Evolutionary conservation across 129 eudicot genomes (phyloP).

Genomic region (Kitagawia praeruptora): DNA sequence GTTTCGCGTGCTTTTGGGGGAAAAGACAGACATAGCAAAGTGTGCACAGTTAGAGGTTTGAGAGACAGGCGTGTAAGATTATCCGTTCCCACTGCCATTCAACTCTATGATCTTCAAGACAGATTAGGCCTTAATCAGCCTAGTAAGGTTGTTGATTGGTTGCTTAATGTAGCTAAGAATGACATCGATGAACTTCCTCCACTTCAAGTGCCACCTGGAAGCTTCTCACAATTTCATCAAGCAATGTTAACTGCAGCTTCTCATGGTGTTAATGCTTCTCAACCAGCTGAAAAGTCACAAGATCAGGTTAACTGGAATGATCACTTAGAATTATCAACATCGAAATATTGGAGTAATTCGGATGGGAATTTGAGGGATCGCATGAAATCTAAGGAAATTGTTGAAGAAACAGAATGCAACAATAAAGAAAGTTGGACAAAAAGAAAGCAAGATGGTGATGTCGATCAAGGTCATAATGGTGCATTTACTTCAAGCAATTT

Average conservation of each 20-base stretch:
- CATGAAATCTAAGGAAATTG: slow-evolving; percentile 26
- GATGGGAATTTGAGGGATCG: slow-evolving; percentile 13
- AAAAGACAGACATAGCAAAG: slow-evolving; percentile 92
- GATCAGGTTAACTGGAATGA: slow-evolving; percentile 31
- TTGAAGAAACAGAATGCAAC: slow-evolving; percentile 14
- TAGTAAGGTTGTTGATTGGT: slow-evolving; percentile 89
- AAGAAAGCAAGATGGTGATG: slow-evolving; percentile 3
- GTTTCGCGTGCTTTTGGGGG: slow-evolving; percentile 87
- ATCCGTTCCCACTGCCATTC: slow-evolving; percentile 86
- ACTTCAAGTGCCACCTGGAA: slow-evolving; percentile 60
- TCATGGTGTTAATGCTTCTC: slow-evolving; percentile 5
- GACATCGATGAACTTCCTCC: slow-evolving; percentile 89
- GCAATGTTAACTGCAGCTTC: slow-evolving; percentile 17
- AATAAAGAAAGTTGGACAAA: slow-evolving; percentile 10
- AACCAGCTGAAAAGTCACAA: slow-evolving; percentile 15
- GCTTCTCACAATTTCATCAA: slow-evolving; percentile 23
- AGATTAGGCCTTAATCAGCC: slow-evolving; percentile 84
- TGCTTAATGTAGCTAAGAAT: slow-evolving; percentile 59
- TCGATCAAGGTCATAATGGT: slow-evolving; percentile 19
- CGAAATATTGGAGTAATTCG: slow-evolving; percentile 4
- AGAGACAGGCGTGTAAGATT: slow-evolving; percentile 76
- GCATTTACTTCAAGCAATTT: slow-evolving; percentile 27
- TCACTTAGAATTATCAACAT: slow-evolving; percentile 6
- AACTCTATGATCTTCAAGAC: slow-evolving; percentile 85
- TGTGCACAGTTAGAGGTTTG: slow-evolving; percentile 79